Evolutionary conservation across 345 rosid genomes (phyloP).

Genomic region (Dimocarpus longan): DNA sequence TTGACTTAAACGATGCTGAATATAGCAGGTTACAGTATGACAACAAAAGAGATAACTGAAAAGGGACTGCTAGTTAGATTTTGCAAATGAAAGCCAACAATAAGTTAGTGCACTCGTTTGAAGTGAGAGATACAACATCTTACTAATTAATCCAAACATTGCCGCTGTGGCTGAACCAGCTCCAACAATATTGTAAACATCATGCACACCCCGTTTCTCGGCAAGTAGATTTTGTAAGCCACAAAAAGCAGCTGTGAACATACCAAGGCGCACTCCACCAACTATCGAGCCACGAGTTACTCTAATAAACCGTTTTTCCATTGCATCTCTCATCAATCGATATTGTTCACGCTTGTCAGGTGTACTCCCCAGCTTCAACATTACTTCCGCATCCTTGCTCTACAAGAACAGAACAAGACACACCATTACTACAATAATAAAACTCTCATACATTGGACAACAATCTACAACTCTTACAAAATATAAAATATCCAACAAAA

Average conservation of each 20-base stretch:
- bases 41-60: too few relatives aligned
- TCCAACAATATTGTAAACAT: constrained; percentile 78
- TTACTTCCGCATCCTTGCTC: constrained; percentile 97
- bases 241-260: constrained; percentile 84
- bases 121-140: constrained; percentile 16
- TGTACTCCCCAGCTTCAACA: constrained; percentile 96
- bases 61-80: neutral
- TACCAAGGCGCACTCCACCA: constrained; percentile 91
- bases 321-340: constrained; percentile 87
- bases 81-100: neutral
- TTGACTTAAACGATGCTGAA: neutral
- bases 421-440: neutral
- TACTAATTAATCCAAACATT: constrained; percentile 80
- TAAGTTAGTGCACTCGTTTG: neutral
- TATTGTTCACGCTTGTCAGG: constrained; percentile 88
- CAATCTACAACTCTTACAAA: neutral
- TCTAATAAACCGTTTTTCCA: constrained; percentile 87
- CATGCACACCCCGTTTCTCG: constrained; percentile 79
- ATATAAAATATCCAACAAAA: neutral
- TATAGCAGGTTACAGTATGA: neutral
- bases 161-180: constrained; percentile 98
- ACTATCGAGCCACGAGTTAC: constrained; percentile 89
- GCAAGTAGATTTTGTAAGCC: constrained; percentile 79
- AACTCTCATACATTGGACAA: neutral
- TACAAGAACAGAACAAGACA: constrained; percentile 29